Base-by-base conservation (phyloP, 1,284 basidiomycete species). In the Volvariella volvacea region DNA sequence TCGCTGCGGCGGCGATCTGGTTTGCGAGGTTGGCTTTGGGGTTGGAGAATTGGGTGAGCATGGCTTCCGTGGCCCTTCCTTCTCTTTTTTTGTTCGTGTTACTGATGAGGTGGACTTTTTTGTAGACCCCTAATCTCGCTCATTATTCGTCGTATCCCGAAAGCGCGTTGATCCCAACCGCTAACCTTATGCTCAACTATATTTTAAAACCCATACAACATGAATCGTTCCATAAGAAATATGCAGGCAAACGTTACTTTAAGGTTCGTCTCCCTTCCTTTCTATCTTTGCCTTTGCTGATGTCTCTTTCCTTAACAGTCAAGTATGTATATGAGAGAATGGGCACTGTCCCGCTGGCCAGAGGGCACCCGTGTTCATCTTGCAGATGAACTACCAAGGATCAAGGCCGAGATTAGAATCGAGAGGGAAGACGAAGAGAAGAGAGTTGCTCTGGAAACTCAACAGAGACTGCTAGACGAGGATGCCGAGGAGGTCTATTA, bases 171-270 rank as follows among this genome's bases (percentile, higher is more conserved):
- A 67, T 95, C 21, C 89, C 90, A 1, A 88, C 85, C 0, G 95
- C 92, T 1, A 93, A 92, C 63, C 58, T 93, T 53, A 97, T 98
- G 92, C 63, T 98, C 53, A 91, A 95, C 66, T 97, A 92, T 62
- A 71, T 95, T 49, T 71, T 95, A 44, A 83, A 88, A 57, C 80
- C 83, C 2, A 63, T 82, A 46, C 70, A 72, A 41, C 82, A 90
- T 49, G 82, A 89, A 39, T 82, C 82, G 4, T 91, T 95, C 63
- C 78, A 74, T 59, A 82, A 83, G 66, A 91, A 91, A 61, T 92
- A 90, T 52, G 86, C 89, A 0, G 76, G 79, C 7, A 89, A 88
- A 65, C 88, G 88, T 55, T 95, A 63, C 50, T 61, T 59, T 42
- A 70, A 69, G 61, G 62, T 57, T n/a, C 1, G 43, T 45, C 22